Evolutionary conservation across 2,329 filamentous ascomycete genomes (phyloP).

Genomic region (Onygenales sp.): DNA sequence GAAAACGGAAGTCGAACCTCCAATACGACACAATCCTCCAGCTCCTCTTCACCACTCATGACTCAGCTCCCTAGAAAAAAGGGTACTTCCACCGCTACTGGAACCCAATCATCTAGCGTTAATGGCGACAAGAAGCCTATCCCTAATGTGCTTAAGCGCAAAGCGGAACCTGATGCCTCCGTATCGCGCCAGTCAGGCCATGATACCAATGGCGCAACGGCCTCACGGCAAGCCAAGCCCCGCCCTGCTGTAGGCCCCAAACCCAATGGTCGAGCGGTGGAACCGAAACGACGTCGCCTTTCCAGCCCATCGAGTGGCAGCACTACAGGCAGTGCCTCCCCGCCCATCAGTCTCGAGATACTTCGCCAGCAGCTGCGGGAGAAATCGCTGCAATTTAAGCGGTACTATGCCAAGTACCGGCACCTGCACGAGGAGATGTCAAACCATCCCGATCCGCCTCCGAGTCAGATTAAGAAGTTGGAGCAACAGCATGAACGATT

Average conservation of each 20-base stretch:
- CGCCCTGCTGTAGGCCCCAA: conserved; percentile 14
- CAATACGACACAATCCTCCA: conserved; percentile 33
- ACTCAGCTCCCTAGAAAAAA: conserved; percentile 25
- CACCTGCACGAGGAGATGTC: conserved; percentile 42
- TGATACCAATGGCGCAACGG: background rate
- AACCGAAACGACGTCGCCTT: conserved; percentile 31
- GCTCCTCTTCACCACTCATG: conserved; percentile 38
- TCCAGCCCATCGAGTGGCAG: conserved; percentile 32
- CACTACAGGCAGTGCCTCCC: conserved; percentile 31
- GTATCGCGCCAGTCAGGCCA: background rate
- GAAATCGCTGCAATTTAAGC: conserved; percentile 43
- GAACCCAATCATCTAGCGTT: conserved; percentile 14
- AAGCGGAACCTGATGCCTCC: conserved; percentile 24
- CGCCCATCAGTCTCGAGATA: conserved; percentile 27
- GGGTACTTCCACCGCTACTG: conserved; percentile 10
- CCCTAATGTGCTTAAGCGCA: conserved; percentile 31
- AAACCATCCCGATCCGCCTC: conserved; percentile 32
- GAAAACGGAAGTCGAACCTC: conserved; percentile 36
- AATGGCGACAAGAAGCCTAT: conserved; percentile 22
- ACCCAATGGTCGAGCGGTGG: conserved; percentile 26
- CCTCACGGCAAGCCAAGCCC: conserved; percentile 6
- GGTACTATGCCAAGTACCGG: conserved; percentile 49
- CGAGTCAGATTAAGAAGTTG: conserved; percentile 43
- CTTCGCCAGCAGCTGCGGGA: conserved; percentile 29
- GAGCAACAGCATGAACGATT: conserved; percentile 45